A percentile compares a stretch with the other conserved stretches of the same genome.
Evolutionary conservation across 164 flowering plant genomes (phyloP).

Genomic region (Stephania cephalantha): DNA sequence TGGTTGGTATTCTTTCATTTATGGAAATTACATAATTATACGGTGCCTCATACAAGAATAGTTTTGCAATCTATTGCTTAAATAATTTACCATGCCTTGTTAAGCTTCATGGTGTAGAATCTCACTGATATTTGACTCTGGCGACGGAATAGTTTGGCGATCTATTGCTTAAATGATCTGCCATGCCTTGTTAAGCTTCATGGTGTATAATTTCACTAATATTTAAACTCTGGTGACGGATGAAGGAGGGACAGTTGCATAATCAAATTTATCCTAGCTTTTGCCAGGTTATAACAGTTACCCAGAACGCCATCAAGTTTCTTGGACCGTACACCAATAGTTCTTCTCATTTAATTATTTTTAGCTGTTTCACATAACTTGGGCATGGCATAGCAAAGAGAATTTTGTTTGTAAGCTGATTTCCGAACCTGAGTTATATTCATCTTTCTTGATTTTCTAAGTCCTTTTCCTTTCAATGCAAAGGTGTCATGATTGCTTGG

Average conservation of each 20-base stretch:
- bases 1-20: background rate
- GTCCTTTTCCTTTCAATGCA: constrained; percentile 4
- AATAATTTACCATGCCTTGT: background rate
- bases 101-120: background rate
- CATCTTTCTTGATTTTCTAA: constrained; percentile 2
- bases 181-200: background rate
- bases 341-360: background rate
- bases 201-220: background rate
- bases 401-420: background rate
- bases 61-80: background rate
- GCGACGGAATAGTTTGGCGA: background rate
- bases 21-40: too few species aligned
- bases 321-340: background rate
- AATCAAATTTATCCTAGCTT: background rate
- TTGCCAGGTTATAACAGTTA: background rate
- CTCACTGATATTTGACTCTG: background rate
- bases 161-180: background rate
- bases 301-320: background rate
- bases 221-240: background rate
- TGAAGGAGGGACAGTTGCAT: background rate
- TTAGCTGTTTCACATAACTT: background rate
- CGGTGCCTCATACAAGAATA: too few species aligned
- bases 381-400: background rate
- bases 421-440: background rate
- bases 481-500: constrained; percentile 99